These are phyloP conservation scores for Ustilago loliicola DNA, from an alignment of 1,284 basidiomycete genomes.

Conservation along the genomic window DNA sequence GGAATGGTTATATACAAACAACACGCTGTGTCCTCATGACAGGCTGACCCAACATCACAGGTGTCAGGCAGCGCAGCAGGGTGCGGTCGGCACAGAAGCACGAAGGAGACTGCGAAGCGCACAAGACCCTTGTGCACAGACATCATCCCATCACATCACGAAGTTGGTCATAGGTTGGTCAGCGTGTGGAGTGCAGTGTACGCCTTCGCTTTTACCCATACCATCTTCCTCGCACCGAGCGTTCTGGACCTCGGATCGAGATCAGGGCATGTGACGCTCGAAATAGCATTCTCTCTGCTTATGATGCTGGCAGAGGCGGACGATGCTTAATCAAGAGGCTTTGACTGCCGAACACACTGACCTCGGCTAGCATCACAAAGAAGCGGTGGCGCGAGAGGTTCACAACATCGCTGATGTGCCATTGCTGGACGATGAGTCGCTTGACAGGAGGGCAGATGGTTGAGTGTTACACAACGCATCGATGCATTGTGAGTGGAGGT, in stretches of 20 bases:
- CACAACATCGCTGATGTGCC: not conserved
- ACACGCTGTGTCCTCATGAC: not conserved
- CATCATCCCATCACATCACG: not conserved
- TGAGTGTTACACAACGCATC: not conserved
- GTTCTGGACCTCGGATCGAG: not conserved
- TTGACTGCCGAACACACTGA: not conserved
- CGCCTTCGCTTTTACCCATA: not conserved
- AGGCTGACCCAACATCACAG: not conserved
- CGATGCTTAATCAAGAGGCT: constrained; percentile 8
- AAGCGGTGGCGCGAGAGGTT: constrained; percentile 5
- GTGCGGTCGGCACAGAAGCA: not conserved
- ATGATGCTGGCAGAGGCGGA: no score
- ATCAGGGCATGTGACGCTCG: constrained; percentile 18
- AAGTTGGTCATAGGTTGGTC: constrained; percentile 4
- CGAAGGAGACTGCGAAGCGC: not conserved
- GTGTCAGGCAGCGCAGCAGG: not conserved
- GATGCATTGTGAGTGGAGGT: constrained; percentile 3
- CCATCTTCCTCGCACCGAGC: not conserved
- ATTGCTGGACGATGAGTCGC: not conserved
- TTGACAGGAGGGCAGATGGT: not conserved
- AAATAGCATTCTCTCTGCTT: constrained; percentile 19
- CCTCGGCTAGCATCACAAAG: constrained; percentile 2
- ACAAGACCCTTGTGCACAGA: constrained; percentile 12
- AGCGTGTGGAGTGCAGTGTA: not conserved
- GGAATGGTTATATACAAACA: constrained; percentile 4